phyloP scores from a whole-genome alignment of 768 basidiomycete species.

The Russula ochroleuca region DNA sequence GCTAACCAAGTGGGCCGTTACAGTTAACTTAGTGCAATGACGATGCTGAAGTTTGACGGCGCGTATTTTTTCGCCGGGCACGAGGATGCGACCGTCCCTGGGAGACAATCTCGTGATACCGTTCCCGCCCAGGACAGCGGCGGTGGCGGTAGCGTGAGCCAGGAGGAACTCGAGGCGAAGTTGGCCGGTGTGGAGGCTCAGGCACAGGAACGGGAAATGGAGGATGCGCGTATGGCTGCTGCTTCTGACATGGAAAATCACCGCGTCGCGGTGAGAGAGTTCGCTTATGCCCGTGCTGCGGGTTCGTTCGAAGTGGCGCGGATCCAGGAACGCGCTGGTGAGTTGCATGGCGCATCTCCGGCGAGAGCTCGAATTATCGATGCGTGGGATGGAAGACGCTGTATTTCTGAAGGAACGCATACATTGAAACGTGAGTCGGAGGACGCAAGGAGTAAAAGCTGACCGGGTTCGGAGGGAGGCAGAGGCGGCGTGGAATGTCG shows the following conservation, averaged over 20 bases:
- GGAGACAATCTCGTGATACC: conserved; percentile 1
- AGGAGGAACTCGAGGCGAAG: conserved; percentile 45
- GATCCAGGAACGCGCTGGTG: conserved; percentile 21
- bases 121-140: background rate
- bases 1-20: too few species aligned
- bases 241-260: conserved; percentile 46
- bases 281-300: background rate
- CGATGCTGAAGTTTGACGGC: conserved; percentile 43
- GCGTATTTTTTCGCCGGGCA: conserved; percentile 32
- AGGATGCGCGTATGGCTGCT: conserved; percentile 42
- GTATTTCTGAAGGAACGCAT: conserved; percentile 6
- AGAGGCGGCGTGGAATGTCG: conserved; percentile 9
- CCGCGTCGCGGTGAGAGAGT: conserved; percentile 41
- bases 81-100: conserved; percentile 39
- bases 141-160: conserved; percentile 36
- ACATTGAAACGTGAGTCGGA: conserved; percentile 11
- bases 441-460: background rate
- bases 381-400: conserved; percentile 38
- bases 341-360: conserved; percentile 41
- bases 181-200: conserved; percentile 55
- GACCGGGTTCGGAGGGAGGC: conserved; percentile 8
- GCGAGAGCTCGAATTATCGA: conserved; percentile 50
- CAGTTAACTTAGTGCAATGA: too few species aligned
- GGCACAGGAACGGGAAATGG: conserved; percentile 49
- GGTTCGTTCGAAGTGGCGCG: conserved; percentile 4